These are phyloP conservation scores for Yarrowia divulgata DNA, from an alignment of 805 yeast genomes.

Conservation along the genomic window DNA sequence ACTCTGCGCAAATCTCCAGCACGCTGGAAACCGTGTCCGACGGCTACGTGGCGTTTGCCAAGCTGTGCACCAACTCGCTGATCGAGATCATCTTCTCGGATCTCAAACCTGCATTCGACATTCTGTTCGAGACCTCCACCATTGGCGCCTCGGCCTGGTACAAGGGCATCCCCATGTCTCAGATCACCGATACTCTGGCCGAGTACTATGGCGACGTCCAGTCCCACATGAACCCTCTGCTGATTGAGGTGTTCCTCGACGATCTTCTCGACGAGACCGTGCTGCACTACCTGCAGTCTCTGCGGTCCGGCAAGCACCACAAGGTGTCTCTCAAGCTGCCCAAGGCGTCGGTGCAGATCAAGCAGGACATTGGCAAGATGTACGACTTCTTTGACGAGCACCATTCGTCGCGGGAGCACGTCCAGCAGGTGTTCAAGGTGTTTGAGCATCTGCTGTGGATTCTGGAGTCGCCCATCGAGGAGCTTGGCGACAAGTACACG, in stretches of 20 bases:
- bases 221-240: slow-evolving; percentile 59
- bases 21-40: slow-evolving; percentile 72
- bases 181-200: slow-evolving; percentile 71
- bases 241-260: slow-evolving; percentile 62
- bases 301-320: slow-evolving; percentile 51
- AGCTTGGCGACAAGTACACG: slow-evolving; percentile 63
- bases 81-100: slow-evolving; percentile 74
- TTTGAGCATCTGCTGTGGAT: slow-evolving; percentile 70
- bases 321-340: slow-evolving; percentile 54
- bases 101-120: slow-evolving; percentile 64
- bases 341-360: slow-evolving; percentile 58
- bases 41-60: slow-evolving; percentile 78
- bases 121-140: slow-evolving; percentile 63
- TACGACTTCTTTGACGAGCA: slow-evolving; percentile 60
- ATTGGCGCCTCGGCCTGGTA: slow-evolving; percentile 68
- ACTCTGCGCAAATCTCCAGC: slow-evolving; percentile 64
- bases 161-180: slow-evolving; percentile 62
- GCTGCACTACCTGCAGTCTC: slow-evolving; percentile 58
- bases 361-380: slow-evolving; percentile 66
- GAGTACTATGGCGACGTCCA: slow-evolving; percentile 76
- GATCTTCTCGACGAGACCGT: slow-evolving; percentile 61
- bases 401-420: slow-evolving; percentile 51
- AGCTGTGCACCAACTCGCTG: slow-evolving; percentile 63
- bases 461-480: slow-evolving; percentile 57
- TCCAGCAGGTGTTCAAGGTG: slow-evolving; percentile 61